A percentile compares a stretch with the other conserved stretches of the same genome.
These are phyloP conservation scores for Thuja plicata DNA, from an alignment of 83 land plant genomes.

Conservation along the genomic window DNA sequence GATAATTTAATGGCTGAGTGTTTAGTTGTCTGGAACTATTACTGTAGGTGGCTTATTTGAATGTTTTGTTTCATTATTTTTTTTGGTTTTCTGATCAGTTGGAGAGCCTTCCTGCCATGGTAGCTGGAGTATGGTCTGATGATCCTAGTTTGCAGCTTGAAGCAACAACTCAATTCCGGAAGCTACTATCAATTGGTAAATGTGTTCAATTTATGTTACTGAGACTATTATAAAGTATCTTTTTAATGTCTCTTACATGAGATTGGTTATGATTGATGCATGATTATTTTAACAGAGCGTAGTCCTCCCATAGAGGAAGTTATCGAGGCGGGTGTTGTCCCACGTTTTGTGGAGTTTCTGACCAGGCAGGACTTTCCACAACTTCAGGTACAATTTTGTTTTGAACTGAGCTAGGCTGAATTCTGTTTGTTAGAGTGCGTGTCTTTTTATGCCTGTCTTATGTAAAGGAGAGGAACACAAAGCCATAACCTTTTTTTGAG, in stretches of 20 bases:
- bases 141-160: constrained; percentile 57
- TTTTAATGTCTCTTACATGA: neutral
- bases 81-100: constrained; percentile 15
- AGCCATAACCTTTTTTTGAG: neutral
- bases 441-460: neutral
- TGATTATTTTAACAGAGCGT: constrained; percentile 35
- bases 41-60: neutral
- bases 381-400: constrained; percentile 46
- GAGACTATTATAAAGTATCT: too few relatives aligned
- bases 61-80: neutral
- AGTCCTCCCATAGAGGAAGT: constrained; percentile 84
- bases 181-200: constrained; percentile 72
- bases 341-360: constrained; percentile 80
- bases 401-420: neutral
- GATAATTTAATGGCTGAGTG: too few relatives aligned
- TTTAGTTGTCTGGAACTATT: too few relatives aligned
- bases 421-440: neutral
- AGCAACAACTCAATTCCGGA: constrained; percentile 73
- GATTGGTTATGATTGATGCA: neutral
- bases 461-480: neutral
- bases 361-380: constrained; percentile 60
- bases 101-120: constrained; percentile 71
- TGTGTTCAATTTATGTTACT: neutral
- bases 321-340: constrained; percentile 73
- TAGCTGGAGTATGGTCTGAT: constrained; percentile 63